Conservation (phyloP, 192 early-diverging fungal species). For the Coemansia sp. region DNA sequence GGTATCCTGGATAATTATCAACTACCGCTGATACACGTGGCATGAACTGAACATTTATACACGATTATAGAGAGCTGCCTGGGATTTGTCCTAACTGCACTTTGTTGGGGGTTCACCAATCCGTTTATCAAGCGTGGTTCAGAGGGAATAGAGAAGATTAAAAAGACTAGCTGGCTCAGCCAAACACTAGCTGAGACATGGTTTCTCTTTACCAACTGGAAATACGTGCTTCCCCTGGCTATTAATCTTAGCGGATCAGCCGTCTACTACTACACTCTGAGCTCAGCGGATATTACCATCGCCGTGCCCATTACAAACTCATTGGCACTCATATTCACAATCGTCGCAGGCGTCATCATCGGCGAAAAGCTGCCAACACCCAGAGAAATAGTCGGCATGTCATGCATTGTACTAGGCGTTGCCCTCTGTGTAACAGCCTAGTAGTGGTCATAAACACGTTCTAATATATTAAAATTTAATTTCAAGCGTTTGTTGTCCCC, state of each 20-base stretch:
- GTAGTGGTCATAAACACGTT: neutral
- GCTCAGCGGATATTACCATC: conserved; percentile 76
- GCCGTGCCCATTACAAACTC: conserved; percentile 93
- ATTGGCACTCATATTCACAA: conserved; percentile 83
- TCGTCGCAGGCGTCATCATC: conserved; percentile 71
- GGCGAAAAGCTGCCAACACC: conserved; percentile 73
- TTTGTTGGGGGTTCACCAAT: conserved; percentile 97
- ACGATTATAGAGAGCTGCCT: conserved; percentile 36
- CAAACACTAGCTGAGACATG: conserved; percentile 63
- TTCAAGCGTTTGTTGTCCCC: neutral
- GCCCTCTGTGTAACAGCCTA: conserved; percentile 61
- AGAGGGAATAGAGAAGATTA: conserved; percentile 73
- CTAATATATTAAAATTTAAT: conserved; percentile 1
- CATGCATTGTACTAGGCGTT: conserved; percentile 66
- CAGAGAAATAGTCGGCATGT: conserved; percentile 65
- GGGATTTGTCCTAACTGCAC: conserved; percentile 63
- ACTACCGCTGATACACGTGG: neutral
- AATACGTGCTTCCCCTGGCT: conserved; percentile 82
- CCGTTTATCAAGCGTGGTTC: conserved; percentile 92
- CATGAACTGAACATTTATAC: neutral
- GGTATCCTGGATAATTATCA: neutral
- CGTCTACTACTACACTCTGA: conserved; percentile 91
- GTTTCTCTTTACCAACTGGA: conserved; percentile 83
- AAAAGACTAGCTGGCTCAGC: conserved; percentile 56
- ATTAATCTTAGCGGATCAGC: conserved; percentile 90